Evolutionary conservation across 2,329 filamentous ascomycete genomes (phyloP), one percentile per base, ranked within the genome.

Genomic region (Hymenoscyphus occultus): DNA sequence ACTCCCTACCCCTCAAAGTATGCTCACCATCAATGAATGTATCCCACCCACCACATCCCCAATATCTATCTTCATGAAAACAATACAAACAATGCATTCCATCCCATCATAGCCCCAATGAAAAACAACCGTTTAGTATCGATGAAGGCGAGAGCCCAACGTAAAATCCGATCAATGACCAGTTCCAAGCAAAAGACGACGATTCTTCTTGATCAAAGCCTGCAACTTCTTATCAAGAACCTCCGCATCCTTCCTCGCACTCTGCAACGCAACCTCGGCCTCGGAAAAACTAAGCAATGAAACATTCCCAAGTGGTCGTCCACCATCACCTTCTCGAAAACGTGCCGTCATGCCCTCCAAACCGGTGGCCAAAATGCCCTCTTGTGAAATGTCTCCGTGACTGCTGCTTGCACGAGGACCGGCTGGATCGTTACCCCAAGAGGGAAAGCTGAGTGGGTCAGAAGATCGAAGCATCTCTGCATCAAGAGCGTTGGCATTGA

Each of bases 221-320:
- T 85, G 85, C 63, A 90, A 75, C 56, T 79, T 83, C 79, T 86
- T 88, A 77, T 89, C 86, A 39, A 88, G 74, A 71, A 80, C 83
- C 68, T 89, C 86, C 6, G 84, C 83, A 74, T 90, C 87, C 73
- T 83, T 85, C 60, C 82, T 80, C 35, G 84, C 82, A 32, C 70
- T 67, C 45, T 81, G 75, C 28, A 80, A 71, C 57, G 83, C 83
- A 64, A 77, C 78, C 77, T 90, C 88, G 1, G 86, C 83, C 65
- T 90, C 88, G 67, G 88, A 83, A 1, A 89, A 80, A 59, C 79
- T 85, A 80, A 90, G 84, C 7, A 86, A 76, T 5, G 83, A 70
- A n/a, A 75, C 72, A 62, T 72, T 74, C 16, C 71, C 69, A 4
- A 72, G 60, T 19, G 71, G 70, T 62, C 71, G 70, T n/a, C 70